Evolutionary conservation across 2,329 filamentous ascomycete genomes (phyloP), one percentile per base, ranked within the genome.

Genomic region (Fusarium verticillioides): DNA sequence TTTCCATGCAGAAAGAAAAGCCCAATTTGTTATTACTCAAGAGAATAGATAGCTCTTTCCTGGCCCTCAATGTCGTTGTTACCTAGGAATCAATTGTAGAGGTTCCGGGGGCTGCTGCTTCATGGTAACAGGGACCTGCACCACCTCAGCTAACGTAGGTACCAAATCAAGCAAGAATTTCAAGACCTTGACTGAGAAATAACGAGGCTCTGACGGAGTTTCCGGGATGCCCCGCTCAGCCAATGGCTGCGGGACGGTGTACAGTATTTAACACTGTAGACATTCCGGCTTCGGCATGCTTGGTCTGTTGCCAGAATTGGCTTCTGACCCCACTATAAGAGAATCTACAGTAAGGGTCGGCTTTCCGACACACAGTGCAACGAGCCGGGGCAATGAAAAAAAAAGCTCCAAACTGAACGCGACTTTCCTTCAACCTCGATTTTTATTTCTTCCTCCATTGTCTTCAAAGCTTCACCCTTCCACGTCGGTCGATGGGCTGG

Each of bases 401-500:
- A 76, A 77, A 76, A 70, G 73, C 71, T 66, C 61, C 47, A 64
- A 60, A 53, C 68, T 62, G 62, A 67, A 66, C 70, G 60, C 68
- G 63, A 60, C 67, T 69, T 78, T 75, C 52, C 71, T 72, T 63
- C 53, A 37, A 63, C 67, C 73, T 59, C 60, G 63, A 70, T 46
- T 44, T 62, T 43, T 76, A 69, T 62, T 63, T 66, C 66, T 67
- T 54, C 40, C 74, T 74, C 76, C 69, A 49, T 67, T 73, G 28
- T 70, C 67, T 69, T 76, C 73, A 65, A 76, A 62, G 70, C 69
- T 74, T 75, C 70, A 72, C 66, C 62, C 52, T 75, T 60, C 42
- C 60, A 59, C 60, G 59, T 69, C 67, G 54, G 56, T 78, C 60
- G 63, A 78, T 77, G 77, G 75, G 73, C 78, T 70, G 72, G 70